Conservation (phyloP, 768 basidiomycete species). For the Suillus variegatus region DNA sequence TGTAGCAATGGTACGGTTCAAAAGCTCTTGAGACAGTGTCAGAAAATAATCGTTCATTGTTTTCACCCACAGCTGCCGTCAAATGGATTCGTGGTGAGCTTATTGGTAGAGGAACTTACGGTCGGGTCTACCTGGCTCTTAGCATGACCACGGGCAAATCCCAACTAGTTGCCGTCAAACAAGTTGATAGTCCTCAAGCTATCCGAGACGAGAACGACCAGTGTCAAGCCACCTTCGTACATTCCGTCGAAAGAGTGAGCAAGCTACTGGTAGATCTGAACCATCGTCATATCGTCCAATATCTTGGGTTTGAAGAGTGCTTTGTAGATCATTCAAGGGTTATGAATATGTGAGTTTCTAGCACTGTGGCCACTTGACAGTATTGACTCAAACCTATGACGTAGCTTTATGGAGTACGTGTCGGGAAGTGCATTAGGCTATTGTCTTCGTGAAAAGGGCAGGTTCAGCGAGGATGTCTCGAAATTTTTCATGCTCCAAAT, state of each 20-base stretch:
- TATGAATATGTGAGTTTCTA: slow-evolving; percentile 80
- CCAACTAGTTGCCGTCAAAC: slow-evolving; percentile 99
- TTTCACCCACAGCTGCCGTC: slow-evolving; percentile 69
- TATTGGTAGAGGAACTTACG: slow-evolving; percentile 96
- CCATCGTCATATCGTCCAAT: slow-evolving; percentile 96
- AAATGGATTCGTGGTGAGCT: slow-evolving; percentile 98
- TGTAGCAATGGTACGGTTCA: background rate
- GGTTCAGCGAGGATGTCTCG: slow-evolving; percentile 89
- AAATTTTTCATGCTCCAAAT: slow-evolving; percentile 94
- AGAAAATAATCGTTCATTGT: background rate
- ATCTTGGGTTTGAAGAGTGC: slow-evolving; percentile 93
- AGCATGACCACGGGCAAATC: slow-evolving; percentile 91
- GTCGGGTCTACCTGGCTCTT: slow-evolving; percentile 92
- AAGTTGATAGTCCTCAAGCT: slow-evolving; percentile 93
- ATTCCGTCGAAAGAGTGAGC: slow-evolving; percentile 92
- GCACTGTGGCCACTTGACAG: background rate
- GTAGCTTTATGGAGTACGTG: slow-evolving; percentile 97
- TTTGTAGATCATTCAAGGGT: slow-evolving; percentile 57
- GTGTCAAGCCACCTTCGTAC: slow-evolving; percentile 84
- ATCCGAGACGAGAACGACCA: slow-evolving; percentile 91
- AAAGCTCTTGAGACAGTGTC: background rate
- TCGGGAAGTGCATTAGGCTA: slow-evolving; percentile 95
- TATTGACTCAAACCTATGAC: slow-evolving; percentile 2
- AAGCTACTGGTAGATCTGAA: slow-evolving; percentile 96
- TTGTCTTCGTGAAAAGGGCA: slow-evolving; percentile 87